Percentiles rank a stretch among this genome's conserved stretches.
Evolutionary conservation across 345 rosid genomes (phyloP).

Genomic region (Laguncularia racemosa): DNA sequence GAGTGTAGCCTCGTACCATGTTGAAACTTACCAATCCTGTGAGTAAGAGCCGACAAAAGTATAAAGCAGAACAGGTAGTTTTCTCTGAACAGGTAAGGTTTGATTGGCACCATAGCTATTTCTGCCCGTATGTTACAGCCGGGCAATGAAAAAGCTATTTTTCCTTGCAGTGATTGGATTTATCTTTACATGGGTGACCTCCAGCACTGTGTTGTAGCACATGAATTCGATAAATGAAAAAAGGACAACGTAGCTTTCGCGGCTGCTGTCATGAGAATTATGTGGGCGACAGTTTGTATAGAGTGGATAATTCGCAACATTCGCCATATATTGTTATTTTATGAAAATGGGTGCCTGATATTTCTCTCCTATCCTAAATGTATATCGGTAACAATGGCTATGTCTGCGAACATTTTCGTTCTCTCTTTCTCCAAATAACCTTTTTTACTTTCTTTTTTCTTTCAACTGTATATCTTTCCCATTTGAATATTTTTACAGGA

Average conservation of each 20-base stretch:
- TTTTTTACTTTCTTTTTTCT: too few species aligned
- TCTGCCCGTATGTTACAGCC: background rate
- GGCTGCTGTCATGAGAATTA: background rate
- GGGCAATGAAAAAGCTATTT: background rate
- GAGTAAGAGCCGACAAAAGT: too few species aligned
- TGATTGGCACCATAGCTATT: background rate
- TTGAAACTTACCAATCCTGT: too few species aligned
- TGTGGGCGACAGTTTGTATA: background rate
- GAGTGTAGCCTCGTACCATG: too few species aligned
- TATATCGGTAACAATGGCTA: too few species aligned
- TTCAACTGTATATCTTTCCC: too few species aligned
- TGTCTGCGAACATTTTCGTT: too few species aligned
- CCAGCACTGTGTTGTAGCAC: slow-evolving; percentile 4
- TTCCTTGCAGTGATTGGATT: background rate
- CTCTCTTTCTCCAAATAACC: too few species aligned
- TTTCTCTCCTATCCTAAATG: too few species aligned
- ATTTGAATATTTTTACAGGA: too few species aligned
- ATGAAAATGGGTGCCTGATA: background rate
- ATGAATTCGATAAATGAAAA: background rate
- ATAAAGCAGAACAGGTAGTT: too few species aligned
- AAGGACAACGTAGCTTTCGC: slow-evolving; percentile 2
- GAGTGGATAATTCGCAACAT: slow-evolving; percentile 8
- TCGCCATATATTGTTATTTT: slow-evolving; percentile 4
- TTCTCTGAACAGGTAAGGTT: too few species aligned
- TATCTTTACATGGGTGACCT: slow-evolving; percentile 15